Base-by-base conservation (phyloP, 2,329 filamentous ascomycete genomes). In the Penicillium psychrosexuale region DNA sequence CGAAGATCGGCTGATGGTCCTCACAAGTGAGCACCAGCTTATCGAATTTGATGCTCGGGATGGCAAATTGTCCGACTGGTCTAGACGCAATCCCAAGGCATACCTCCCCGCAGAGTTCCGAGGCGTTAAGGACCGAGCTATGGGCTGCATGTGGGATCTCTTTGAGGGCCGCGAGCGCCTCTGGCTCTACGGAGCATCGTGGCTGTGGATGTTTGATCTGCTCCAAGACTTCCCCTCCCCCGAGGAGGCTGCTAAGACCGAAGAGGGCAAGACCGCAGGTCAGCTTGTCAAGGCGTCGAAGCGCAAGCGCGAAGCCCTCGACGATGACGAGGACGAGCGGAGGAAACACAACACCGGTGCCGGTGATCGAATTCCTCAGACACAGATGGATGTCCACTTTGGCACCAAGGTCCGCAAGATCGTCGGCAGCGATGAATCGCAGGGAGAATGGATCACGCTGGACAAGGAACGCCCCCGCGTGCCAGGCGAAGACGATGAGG, bases 171-270 rank as follows among this genome's bases (percentile, higher is more conserved):
- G 76, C n/a, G 78, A 84, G 44, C 83, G 93, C 13, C 75, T 93
- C 8, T 97, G 93, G 91, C 76, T 97, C 19, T 97, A 96, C 67
- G 92, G 93, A 7, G 83, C 85, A 38, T 86, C 84, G 1, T 97
- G 91, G 82, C 74, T 99, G 24, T 91, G 90, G 76, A 97, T 97
- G 92, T 84, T 99, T 57, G 91, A 97, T 70, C 77, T 96, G 30
- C 83, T 83, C 19, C 82, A 83, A 65, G 88, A 96, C 70, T 81
- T 94, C 46, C 70, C 75, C 0, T 69, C 73, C 9, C 65, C 72
- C 3, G 72, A 71, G 24, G 68, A 68, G 30, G 57, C 62, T 7
- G 62, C 61, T 11, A 62, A 63, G 7, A 57, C 67, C 33, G 63
- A 69, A 40, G 62, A 69, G 37, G 58, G 57, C 30, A 61, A 67